phyloP scores from a whole-genome alignment of 163 green algal genomes.

The Coccomyxa subellipsoidea region DNA sequence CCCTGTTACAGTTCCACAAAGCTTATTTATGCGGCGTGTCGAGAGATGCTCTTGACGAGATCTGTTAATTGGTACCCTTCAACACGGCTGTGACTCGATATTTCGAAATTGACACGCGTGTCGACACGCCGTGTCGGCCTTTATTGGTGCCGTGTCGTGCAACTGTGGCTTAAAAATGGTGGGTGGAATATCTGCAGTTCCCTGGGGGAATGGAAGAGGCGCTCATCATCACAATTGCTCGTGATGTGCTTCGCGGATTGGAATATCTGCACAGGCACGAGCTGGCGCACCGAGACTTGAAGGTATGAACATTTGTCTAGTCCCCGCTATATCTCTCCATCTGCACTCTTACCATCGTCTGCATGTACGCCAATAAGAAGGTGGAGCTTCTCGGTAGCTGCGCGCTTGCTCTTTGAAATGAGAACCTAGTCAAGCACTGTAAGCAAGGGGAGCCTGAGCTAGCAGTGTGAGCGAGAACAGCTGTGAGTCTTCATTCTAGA shows the following conservation, averaged over 20 bases:
- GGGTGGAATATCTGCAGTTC: not conserved
- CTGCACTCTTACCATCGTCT: not conserved
- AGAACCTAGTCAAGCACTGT: not conserved
- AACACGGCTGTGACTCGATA: too few species aligned
- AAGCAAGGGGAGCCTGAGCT: not conserved
- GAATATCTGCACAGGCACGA: conserved; percentile 84
- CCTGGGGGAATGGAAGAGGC: conserved; percentile 76
- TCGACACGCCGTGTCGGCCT: too few species aligned
- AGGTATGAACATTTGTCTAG: conserved; percentile 41
- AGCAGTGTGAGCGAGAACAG: too few species aligned
- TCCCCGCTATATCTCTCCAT: not conserved
- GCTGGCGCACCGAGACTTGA: conserved; percentile 88
- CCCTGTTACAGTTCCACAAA: too few species aligned
- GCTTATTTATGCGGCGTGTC: too few species aligned
- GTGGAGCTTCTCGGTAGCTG: too few species aligned
- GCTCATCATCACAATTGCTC: conserved; percentile 75
- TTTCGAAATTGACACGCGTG: too few species aligned
- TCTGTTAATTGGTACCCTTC: too few species aligned
- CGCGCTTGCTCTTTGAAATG: not conserved
- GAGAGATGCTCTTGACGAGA: too few species aligned
- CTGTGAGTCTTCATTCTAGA: too few species aligned
- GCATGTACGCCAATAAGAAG: not conserved
- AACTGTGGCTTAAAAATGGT: not conserved
- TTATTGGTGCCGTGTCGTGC: not conserved
- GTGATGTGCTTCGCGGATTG: conserved; percentile 77